Evolutionary conservation across 1,284 basidiomycete genomes (phyloP), one percentile per base, ranked within the genome.

Genomic region (Ustanciosporium gigantosporum): DNA sequence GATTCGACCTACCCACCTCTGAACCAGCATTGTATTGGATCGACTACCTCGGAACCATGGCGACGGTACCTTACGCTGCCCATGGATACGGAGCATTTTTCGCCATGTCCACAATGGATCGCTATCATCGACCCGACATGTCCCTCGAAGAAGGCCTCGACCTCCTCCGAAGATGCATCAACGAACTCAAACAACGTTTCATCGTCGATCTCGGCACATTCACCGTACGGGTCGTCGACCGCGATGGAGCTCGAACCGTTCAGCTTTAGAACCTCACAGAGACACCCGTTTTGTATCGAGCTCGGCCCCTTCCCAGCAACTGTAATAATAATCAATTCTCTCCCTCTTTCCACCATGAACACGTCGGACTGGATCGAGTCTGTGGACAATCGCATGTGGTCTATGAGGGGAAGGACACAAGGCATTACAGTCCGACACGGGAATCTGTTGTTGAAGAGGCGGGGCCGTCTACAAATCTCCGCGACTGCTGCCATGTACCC

Each of bases 61-160:
- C 87, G 2, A 84, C 87, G 41, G 89, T 97, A 5, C 92, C 93
- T 0, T 98, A 93, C 78, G 93, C 87, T 6, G 92, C 92, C 0
- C 94, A 97, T 77, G 95, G 94, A 2, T 93, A 97, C 77, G 94
- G 91, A 29, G 85, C 88, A 53, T 94, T 93, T 80, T 94, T 98
- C 78, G 88, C 86, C 17, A 81, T 97, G 70, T 87, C 88, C 84
- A 89, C 93, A 72, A 83, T 98, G 59, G 94, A 98, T 76, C 83
- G 74, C 15, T 76, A 72, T 41, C 91, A 93, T 74, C 83, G 89
- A 72, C 91, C 91, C 0, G 86, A 90, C 47, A 89, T 87, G 38
- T 78, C 84, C 1, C 79, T 92, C 20, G 89, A 91, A 65, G 89
- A 95, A 71, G 95, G 90, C 5, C 79, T 97, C 19, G 89, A 84